Percentiles rank a stretch among this genome's conserved stretches.
phyloP scores from a whole-genome alignment of 495 filamentous ascomycete genomes.

The Tuber umbilicatum region DNA sequence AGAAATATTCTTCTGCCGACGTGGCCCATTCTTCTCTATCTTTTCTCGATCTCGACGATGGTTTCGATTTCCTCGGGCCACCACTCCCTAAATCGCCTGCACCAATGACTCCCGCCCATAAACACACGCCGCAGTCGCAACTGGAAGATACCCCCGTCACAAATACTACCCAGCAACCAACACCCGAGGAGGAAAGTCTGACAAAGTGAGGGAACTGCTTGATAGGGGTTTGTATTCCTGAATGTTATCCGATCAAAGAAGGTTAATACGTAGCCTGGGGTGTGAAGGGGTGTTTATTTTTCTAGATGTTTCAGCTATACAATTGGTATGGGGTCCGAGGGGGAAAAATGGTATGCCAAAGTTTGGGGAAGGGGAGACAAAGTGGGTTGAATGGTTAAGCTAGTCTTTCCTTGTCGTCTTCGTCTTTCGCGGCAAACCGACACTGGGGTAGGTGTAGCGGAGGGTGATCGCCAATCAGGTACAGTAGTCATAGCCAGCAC shows the following conservation, averaged over 20 bases:
- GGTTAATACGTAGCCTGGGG: slow-evolving; percentile 3
- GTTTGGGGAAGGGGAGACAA: slow-evolving; percentile 4
- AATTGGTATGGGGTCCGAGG: background rate
- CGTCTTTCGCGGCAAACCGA: background rate
- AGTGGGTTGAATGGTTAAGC: slow-evolving; percentile 9
- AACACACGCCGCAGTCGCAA: background rate
- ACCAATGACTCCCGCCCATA: background rate
- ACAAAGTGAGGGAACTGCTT: background rate
- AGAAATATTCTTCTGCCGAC: background rate
- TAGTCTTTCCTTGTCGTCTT: slow-evolving; percentile 14
- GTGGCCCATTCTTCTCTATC: background rate
- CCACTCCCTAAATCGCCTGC: background rate
- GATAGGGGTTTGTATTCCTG: slow-evolving; percentile 5
- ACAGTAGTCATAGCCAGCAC: background rate
- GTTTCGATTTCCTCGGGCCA: background rate
- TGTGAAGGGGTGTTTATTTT: slow-evolving; percentile 1
- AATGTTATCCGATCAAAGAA: slow-evolving; percentile 1
- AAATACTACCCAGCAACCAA: background rate
- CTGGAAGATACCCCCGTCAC: background rate
- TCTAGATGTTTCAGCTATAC: background rate
- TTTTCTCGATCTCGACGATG: background rate
- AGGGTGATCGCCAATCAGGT: background rate
- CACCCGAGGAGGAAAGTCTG: background rate
- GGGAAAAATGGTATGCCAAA: background rate
- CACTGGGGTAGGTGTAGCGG: background rate